Base-by-base conservation (phyloP, 345 rosid genomes). In the Mangifera indica region DNA sequence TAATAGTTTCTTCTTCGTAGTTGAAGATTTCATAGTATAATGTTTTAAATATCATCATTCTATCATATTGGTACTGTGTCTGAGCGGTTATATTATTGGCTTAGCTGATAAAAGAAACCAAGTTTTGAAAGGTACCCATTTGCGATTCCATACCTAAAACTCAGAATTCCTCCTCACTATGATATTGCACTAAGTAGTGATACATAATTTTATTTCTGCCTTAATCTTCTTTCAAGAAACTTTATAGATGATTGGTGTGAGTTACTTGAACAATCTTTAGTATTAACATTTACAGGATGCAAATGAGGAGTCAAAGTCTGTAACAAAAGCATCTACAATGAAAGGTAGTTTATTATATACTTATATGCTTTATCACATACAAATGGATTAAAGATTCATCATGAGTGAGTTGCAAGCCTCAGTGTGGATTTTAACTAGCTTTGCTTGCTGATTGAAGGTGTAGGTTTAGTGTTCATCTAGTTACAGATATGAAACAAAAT, bases 241-340 rank as follows among this genome's bases (percentile, higher is more conserved):
- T 60, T 29, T 32, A 49, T 37, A 26, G 52, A 21, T 29, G 21
- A 71, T 29, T 4, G 37, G 7, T 45, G 20, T 55, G 29, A 32
- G 46, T 58, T 57, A 48, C 29, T 67, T n/a, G n/a, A n/a, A n/a
- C n/a, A n/a, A n/a, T n/a, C n/a, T n/a, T n/a, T n/a, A n/a, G n/a
- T n/a, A n/a, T n/a, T 13, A 48, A 63, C 61, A 58, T 71, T 46
- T 44, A 58, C 89, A 94, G 98, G 97, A 93, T 68, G 92, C 97
- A 51, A 93, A 94, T 45, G 98, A 94, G 86, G 97, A 92, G 57
- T 90, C 98, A 1, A 94, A 91, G 73, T 79, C 97, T 32, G 95
- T 94, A 18, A 94, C 98, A 72, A 94, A 91, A 75, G 98, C 95
- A 68, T 88, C 95, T 68, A 87, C 94, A 40, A 91, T 94, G 98